These are phyloP conservation scores for Penicillium daleae DNA, from an alignment of 495 filamentous ascomycete genomes.

Conservation along the genomic window DNA sequence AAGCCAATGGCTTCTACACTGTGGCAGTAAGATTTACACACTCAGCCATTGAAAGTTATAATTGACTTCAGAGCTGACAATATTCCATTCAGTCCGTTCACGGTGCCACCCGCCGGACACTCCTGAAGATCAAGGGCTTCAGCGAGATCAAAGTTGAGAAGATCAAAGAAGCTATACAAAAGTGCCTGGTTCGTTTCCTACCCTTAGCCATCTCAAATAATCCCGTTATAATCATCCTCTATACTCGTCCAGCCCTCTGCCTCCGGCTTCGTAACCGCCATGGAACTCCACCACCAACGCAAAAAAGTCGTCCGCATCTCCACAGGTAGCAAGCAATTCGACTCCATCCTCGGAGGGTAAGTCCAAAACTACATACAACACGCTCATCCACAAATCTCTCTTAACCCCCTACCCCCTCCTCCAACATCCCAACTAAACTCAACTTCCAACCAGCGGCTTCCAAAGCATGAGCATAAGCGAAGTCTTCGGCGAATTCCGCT, in stretches of 20 bases:
- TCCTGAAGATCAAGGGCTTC: constrained; percentile 79
- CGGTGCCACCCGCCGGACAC: constrained; percentile 63
- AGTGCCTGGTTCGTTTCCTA: constrained; percentile 58
- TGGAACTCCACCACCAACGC: constrained; percentile 69
- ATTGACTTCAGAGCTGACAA: constrained; percentile 6
- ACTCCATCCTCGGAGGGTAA: constrained; percentile 70
- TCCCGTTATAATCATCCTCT: background rate
- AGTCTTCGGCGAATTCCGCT: constrained; percentile 73
- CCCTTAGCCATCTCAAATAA: background rate
- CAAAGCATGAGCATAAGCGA: constrained; percentile 83
- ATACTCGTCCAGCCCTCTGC: constrained; percentile 54
- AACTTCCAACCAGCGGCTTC: constrained; percentile 59
- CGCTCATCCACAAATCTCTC: background rate
- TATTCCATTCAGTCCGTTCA: constrained; percentile 59
- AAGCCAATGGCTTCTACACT: constrained; percentile 70
- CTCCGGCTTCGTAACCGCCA: constrained; percentile 75
- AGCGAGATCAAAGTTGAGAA: constrained; percentile 83
- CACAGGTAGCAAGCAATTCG: constrained; percentile 77
- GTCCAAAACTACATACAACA: constrained; percentile 6
- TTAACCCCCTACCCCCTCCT: background rate
- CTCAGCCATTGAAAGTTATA: background rate
- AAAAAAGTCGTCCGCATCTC: constrained; percentile 71
- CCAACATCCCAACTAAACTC: background rate
- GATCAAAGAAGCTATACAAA: constrained; percentile 75
- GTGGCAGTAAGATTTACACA: constrained; percentile 56